Evolutionary conservation across 2,329 filamentous ascomycete species (phyloP), one percentile per base, ranked within the genome.

Genomic region (Alternaria incomplexa): DNA sequence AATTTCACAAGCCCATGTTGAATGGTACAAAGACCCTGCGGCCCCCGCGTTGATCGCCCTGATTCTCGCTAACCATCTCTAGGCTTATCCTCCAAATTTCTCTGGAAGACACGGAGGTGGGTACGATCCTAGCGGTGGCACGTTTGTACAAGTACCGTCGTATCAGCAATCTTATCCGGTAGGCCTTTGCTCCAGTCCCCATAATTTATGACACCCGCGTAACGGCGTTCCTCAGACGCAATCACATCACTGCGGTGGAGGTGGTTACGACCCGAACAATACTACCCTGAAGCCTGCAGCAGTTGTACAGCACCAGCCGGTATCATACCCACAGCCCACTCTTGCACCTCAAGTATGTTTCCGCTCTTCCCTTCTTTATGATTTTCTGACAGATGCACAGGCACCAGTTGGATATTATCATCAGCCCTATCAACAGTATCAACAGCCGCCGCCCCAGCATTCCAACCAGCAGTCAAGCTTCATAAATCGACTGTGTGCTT

Each of bases 71-170:
- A 23, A 68, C 22, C 26, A 17, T 50, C 20, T 23, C n/a, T 59
- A 74, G 72, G 72, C 68, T 61, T 71, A 69, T 48, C 28, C 63
- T 64, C 44, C 58, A 17, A 54, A 59, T 36, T 22, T 54, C 6
- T 25, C 60, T 56, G 61, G 58, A 30, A 63, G 58, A 61, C 72
- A 74, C 71, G 71, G 71, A 26, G 69, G 73, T 53, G 70, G 65
- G 26, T 67, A 66, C 26, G 66, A 68, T 57, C 70, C 70, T 12
- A 64, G 62, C 54, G 47, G 46, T 25, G 57, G 61, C 44, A 51
- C 61, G 1, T 72, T 69, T 50, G 58, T 63, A 6, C 63, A 52
- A 30, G 47, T 61, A 20, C 52, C 51, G 10, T 43, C 50, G 11
- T 52, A 60, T 12, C 58, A 23, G 6, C 57, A 63, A 58, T 45